These are phyloP conservation scores for Cystobasidiaceae sp. DNA, from an alignment of 1,284 basidiomycete species.

Conservation along the genomic window DNA sequence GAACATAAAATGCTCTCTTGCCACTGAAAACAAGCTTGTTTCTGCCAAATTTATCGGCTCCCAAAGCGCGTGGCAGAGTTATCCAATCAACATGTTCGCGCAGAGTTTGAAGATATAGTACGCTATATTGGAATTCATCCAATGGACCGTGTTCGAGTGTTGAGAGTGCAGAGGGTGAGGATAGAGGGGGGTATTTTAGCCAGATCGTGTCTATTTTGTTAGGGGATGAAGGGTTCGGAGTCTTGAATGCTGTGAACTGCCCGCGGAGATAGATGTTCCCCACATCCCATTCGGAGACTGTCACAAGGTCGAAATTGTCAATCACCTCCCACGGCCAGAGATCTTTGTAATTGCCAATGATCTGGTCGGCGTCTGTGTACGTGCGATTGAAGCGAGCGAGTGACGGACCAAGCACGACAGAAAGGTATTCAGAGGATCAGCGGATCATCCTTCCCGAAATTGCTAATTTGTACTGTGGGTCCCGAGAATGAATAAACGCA, in stretches of 20 bases:
- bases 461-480: too few species aligned
- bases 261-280: slow-evolving; percentile 20
- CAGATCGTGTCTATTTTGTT: slow-evolving; percentile 17
- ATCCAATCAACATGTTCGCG: slow-evolving; percentile 13
- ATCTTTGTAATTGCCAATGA: slow-evolving; percentile 21
- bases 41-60: slow-evolving; percentile 19
- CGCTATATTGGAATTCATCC: slow-evolving; percentile 14
- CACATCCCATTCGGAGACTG: slow-evolving; percentile 3
- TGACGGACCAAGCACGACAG: too few species aligned
- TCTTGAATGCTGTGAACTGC: slow-evolving; percentile 23
- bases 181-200: slow-evolving; percentile 12
- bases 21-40: slow-evolving; percentile 20
- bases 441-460: too few species aligned
- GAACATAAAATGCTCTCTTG: slow-evolving; percentile 19
- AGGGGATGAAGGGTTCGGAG: neutral
- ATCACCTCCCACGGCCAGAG: slow-evolving; percentile 21
- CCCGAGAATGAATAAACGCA: neutral
- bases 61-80: slow-evolving; percentile 1
- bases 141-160: neutral
- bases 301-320: slow-evolving; percentile 21
- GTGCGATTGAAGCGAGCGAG: too few species aligned
- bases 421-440: too few species aligned
- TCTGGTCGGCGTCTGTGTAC: slow-evolving; percentile 8
- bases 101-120: slow-evolving; percentile 9
- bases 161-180: neutral